phyloP scores from a whole-genome alignment of 2,329 filamentous ascomycete species.

The Pseudogymnoascus sp. region DNA sequence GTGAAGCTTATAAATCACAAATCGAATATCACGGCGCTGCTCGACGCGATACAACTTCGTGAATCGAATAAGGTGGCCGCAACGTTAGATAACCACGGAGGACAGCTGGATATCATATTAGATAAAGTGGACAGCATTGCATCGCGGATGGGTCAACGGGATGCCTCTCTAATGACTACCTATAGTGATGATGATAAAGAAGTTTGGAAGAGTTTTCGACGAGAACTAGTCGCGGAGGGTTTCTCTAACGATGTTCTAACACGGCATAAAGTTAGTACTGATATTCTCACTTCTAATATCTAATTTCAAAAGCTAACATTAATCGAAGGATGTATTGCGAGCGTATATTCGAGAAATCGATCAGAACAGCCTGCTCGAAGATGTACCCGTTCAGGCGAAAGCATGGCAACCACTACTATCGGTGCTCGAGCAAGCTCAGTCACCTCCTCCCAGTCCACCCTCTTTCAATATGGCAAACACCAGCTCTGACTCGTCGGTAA shows the following conservation, averaged over 20 bases:
- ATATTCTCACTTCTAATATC: neutral
- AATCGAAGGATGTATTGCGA: constrained; percentile 44
- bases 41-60: constrained; percentile 48
- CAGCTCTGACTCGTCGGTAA: constrained; percentile 16
- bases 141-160: constrained; percentile 37
- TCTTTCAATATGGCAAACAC: constrained; percentile 17
- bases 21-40: constrained; percentile 44
- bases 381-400: constrained; percentile 27
- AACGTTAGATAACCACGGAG: constrained; percentile 20
- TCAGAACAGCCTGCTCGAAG: constrained; percentile 44
- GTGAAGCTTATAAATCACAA: constrained; percentile 43
- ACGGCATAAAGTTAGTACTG: constrained; percentile 45
- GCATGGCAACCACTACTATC: constrained; percentile 25
- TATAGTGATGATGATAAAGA: constrained; percentile 39
- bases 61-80: constrained; percentile 34
- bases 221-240: constrained; percentile 49
- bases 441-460: constrained; percentile 14
- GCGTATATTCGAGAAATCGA: constrained; percentile 54
- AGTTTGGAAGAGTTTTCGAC: constrained; percentile 49
- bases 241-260: constrained; percentile 47
- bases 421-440: constrained; percentile 17
- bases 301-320: constrained; percentile 16
- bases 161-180: constrained; percentile 29
- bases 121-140: constrained; percentile 53
- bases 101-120: constrained; percentile 45